Evolutionary conservation across 768 basidiomycete genomes (phyloP), one percentile per base, ranked within the genome.

Genomic region (Boletus speciosus): DNA sequence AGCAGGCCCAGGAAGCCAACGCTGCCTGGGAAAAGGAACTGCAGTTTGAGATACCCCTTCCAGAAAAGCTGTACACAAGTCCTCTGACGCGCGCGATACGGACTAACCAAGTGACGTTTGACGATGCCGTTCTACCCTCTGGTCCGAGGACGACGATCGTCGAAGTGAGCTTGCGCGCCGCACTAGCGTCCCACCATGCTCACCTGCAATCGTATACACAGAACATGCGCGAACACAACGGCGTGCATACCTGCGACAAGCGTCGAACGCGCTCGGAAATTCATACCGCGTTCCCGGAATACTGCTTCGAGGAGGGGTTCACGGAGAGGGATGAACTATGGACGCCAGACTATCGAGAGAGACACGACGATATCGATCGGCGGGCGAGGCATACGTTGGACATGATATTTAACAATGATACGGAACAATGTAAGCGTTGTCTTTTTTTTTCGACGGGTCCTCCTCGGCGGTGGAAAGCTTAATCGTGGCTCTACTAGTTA

Each of bases 191-290:
- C 14, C 19, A 23, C 9, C 12, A 16, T 41, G 15, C 38, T 52
- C 36, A 43, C 19, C 29, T 7, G 8, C 11, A 10, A 6, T 8
- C 12, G 14, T 3, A 21, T 31, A 21, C 23, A 9, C 15, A 90
- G 88, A 78, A 86, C 54, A 78, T 81, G 35, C 81, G 88, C 35
- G 89, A 91, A 68, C 76, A 78, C 52, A 66, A 63, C 10, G 88
- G 88, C 0, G 76, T 80, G 1, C 86, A 90, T 59, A 88, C 86
- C 0, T 91, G 88, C 61, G 89, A 91, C 66, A 78, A 78, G 54
- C 79, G 88, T 12, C 72, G 71, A n/a, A 72, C 80, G 0, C 72
- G 73, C 15, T 73, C 78, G 0, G 74, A 78, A 38, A 82, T 90
- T 41, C 61, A 53, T 2, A 49, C 37, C 1, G n/a, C 42, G 3